Base-by-base conservation (phyloP, 1,284 basidiomycete species). In the Ustanciosporium gigantosporum region DNA sequence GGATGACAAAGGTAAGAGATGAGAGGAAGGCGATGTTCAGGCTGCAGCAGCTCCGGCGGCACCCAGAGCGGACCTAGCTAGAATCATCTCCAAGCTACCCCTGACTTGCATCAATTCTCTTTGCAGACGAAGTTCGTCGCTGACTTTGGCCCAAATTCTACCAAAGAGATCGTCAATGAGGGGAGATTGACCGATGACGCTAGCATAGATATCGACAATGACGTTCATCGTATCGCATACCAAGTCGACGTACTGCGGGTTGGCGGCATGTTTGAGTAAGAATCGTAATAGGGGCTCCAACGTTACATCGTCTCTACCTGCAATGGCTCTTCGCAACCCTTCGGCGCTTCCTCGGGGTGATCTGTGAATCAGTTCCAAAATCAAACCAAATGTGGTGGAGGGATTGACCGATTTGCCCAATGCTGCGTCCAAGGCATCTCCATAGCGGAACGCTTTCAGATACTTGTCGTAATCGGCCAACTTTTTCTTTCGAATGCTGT, bases 391-490 rank as follows among this genome's bases (percentile, higher is more conserved):
- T 0, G 90, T 85, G 1, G 88, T 90, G 8, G 32, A 46, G 1
- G 73, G 64, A 0, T 64, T 49, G 1, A 73, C 66, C 11, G 66
- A 68, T 23, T 70, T 68, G 17, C 70, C 66, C 7, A 77, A 36
- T n/a, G 64, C 59, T 4, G 72, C 74, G 39, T 77, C 93, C 31
- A 99, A 80, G 1, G 95, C 95, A 38, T 92, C 92, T 15, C 87
- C 87, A 78, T 99, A 98, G 73, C 91, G 90, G 84, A 98, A 99
- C 24, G 82, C 83, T 79, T 97, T 97, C 48, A 99, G 82, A 52
- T 90, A 81, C 65, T 85, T 84, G 78, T 99, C 95, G 79, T 96
- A 96, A 51, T 90, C 88, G 76, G 85, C 87, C 41, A 98, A 80
- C 47, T 86, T 85, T 68, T 85, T 86, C 66, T 82, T 84, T 31